Evolutionary conservation across 352 stramenopile genomes (phyloP), one percentile per base, ranked within the genome.

Genomic region (Phytophthora tubulina): DNA sequence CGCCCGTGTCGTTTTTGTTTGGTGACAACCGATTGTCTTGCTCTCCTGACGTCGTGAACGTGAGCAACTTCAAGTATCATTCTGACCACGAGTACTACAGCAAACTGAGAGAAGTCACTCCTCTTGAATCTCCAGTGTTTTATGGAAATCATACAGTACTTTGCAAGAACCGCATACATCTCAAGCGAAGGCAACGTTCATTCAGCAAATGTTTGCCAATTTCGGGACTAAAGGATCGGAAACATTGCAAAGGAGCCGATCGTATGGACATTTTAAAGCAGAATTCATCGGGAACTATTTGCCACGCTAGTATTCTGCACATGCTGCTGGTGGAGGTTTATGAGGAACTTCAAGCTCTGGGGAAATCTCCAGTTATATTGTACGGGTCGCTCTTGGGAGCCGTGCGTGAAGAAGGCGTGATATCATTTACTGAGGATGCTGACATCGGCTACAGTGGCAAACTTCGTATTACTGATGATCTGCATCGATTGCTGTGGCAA

Each of bases 301-400:
- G 79, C 53, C 77, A 76, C 15, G 77, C 49, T 30, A 87, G 79
- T 55, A 67, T 81, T 15, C 67, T 89, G 52, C 79, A 89, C 59
- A 75, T 87, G 70, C 48, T 89, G 15, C 53, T 87, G 8, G 56
- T 84, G 33, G 81, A 87, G 44, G 79, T 86, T 10, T 87, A 87
- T 58, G 71, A 77, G 35, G 74, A 87, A 55, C 54, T 89, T 30
- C 9, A 72, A 48, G 57, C n/a, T 0, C 36, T 76, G 15, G 66
- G 55, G 4, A 72, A 59, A 11, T 44, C 63, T 49, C 79, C 79
- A 30, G 49, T 70, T 14, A 32, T 89, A n/a, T 38, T 81, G 11
- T 88, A 72, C 33, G 79, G 81, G 27, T 77, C 81, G n/a, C 52
- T 89, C 27, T 67, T 89, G 1, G 79, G 79, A 31, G 81, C 79